Evolutionary conservation across 495 filamentous ascomycete species (phyloP).

Genomic region (Jackrogersella minutella): DNA sequence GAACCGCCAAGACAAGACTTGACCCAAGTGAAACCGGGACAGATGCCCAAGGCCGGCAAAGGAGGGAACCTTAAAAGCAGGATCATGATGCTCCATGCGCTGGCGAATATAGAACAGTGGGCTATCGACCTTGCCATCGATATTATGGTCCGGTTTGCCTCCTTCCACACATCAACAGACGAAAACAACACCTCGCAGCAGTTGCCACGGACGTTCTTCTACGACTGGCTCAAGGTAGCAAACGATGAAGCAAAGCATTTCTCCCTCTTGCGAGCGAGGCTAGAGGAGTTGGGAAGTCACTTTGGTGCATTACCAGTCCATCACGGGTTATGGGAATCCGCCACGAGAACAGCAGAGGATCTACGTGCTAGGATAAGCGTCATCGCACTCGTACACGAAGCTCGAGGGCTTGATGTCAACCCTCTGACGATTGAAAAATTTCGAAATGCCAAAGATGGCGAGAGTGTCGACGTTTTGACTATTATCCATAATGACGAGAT

Average conservation of each 20-base stretch:
- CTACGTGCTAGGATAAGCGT: constrained; percentile 61
- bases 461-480: constrained; percentile 56
- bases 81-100: constrained; percentile 60
- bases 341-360: constrained; percentile 56
- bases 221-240: constrained; percentile 64
- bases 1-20: constrained; percentile 58
- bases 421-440: constrained; percentile 64
- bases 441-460: constrained; percentile 53
- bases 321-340: constrained; percentile 60
- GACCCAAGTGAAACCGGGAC: constrained; percentile 50
- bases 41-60: constrained; percentile 54
- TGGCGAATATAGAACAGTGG: constrained; percentile 64
- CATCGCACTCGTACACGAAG: constrained; percentile 62
- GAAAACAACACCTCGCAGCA: constrained; percentile 37
- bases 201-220: constrained; percentile 60
- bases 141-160: constrained; percentile 61
- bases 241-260: constrained; percentile 65
- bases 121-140: constrained; percentile 65
- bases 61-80: constrained; percentile 60
- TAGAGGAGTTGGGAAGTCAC: constrained; percentile 59
- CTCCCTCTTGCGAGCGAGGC: constrained; percentile 57
- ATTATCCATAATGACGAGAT: constrained; percentile 64
- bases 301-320: constrained; percentile 62
- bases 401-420: constrained; percentile 61
- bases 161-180: constrained; percentile 49